Conservation (phyloP, 495 filamentous ascomycete species). For the Xylaria castorea region DNA sequence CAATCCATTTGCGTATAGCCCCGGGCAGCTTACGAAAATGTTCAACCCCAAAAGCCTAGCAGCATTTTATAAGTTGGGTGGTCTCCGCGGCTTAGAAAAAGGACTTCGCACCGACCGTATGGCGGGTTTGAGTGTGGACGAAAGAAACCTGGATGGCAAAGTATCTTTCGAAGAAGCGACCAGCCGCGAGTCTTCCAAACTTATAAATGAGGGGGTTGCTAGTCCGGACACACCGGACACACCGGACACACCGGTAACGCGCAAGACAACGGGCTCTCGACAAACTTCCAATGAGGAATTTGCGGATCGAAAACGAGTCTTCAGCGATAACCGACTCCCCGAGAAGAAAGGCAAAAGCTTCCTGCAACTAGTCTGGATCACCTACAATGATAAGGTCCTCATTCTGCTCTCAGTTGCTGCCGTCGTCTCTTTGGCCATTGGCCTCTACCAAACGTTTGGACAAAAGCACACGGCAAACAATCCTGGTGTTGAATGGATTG, state of each 20-base stretch:
- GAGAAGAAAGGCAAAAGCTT: constrained; percentile 76
- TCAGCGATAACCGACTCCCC: constrained; percentile 73
- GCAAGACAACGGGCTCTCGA: constrained; percentile 27
- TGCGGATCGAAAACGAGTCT: constrained; percentile 73
- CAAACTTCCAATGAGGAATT: constrained; percentile 49
- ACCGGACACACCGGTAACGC: constrained; percentile 42
- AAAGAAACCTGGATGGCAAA: constrained; percentile 60
- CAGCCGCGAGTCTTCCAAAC: constrained; percentile 36
- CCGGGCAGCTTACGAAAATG: constrained; percentile 76
- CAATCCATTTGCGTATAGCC: constrained; percentile 74
- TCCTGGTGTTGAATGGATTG: constrained; percentile 73
- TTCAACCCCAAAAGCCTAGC: constrained; percentile 76
- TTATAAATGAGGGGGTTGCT: constrained; percentile 40
- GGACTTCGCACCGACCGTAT: constrained; percentile 70
- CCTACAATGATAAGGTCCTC: constrained; percentile 86
- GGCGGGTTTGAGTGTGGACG: constrained; percentile 71
- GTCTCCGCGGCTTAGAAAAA: constrained; percentile 69
- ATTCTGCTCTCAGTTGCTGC: constrained; percentile 78
- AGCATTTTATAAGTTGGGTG: constrained; percentile 73
- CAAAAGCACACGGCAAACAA: constrained; percentile 50
- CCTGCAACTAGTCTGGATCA: constrained; percentile 79
- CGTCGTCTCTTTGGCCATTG: constrained; percentile 72
- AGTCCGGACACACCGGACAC: constrained; percentile 44
- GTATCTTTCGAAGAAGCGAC: constrained; percentile 69
- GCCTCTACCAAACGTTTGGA: constrained; percentile 70